Evolutionary conservation across 306 rosid species (phyloP), one percentile per base, ranked within the genome.

Genomic region (Fragaria ananassa): DNA sequence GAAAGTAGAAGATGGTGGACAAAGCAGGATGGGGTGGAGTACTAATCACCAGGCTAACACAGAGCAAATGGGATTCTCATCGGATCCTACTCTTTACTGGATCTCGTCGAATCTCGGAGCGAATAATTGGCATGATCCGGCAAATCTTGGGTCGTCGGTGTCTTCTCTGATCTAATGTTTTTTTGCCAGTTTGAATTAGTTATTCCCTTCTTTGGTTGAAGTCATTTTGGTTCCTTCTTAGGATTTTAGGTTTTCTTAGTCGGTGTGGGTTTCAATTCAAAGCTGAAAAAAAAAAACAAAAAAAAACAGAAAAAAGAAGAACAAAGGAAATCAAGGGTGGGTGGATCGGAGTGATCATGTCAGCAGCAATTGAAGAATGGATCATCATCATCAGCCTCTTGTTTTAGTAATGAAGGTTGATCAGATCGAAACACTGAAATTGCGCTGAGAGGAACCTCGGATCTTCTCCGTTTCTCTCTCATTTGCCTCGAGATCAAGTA

Each of bases 391-490:
- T 85, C 34, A 34, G 83, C 90, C 88, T 81, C 85, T 67, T 83
- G 72, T 81, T 91, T 93, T 87, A 80, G 85, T 78, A 51, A 81
- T 81, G 82, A 87, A 82, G 98, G 96, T 81, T 93, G 94, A 85
- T 65, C 65, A 19, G 11, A 65, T 35, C 46, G 44, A 76, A 81
- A 46, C 65, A 68, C 65, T 50, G 66, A 77, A 67, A 47, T 87
- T 91, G 96, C 90, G 93, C 96, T 86, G 98, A 95, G 98, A 95
- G 93, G 97, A 95, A 90, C 98, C 97, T 92, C 98, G 92, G 98
- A 95, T 95, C 97, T 91, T 87, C 86, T 79, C 82, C 79, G 83
- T 85, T 85, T 87, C 68, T 62, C 23, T 29, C 68, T 62, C 68
- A 62, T 82, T 80, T 74, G 53, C 46, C 76, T 58, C 57, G 25